phyloP scores from a whole-genome alignment of 371 early-diverging fungal genomes.

The Nosema granulosis region DNA sequence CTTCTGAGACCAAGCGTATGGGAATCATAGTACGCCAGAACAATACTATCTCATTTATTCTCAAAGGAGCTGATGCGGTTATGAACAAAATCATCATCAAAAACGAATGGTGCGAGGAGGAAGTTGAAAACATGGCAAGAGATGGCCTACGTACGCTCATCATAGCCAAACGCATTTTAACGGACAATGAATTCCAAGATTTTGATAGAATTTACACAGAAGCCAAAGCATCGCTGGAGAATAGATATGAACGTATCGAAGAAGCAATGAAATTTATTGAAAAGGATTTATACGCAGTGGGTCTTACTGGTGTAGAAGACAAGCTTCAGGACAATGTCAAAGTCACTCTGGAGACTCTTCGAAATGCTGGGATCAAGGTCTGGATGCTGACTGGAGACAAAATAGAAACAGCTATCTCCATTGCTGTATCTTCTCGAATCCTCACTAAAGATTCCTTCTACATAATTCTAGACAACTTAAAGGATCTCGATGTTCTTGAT shows the following conservation, averaged over 20 bases:
- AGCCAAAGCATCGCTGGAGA: conserved; percentile 70
- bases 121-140: conserved; percentile 93
- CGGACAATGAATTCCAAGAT: conserved; percentile 68
- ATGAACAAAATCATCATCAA: conserved; percentile 82
- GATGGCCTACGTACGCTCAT: conserved; percentile 96
- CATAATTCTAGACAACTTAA: conserved; percentile 51
- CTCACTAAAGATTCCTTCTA: conserved; percentile 70
- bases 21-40: conserved; percentile 78
- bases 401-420: conserved; percentile 92
- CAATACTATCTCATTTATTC: conserved; percentile 72
- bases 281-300: conserved; percentile 80
- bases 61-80: conserved; percentile 94
- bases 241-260: conserved; percentile 72
- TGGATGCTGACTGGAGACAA: conserved; percentile 99
- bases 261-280: conserved; percentile 74
- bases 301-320: conserved; percentile 93
- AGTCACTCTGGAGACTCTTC: conserved; percentile 76
- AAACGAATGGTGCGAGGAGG: conserved; percentile 96
- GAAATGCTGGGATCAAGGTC: conserved; percentile 82
- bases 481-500: conserved; percentile 43
- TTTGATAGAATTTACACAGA: conserved; percentile 49
- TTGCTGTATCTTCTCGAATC: conserved; percentile 83
- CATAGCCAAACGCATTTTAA: conserved; percentile 77
- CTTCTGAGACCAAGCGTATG: conserved; percentile 95
- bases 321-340: conserved; percentile 88